Evolutionary conservation across 116 monocot genomes (phyloP), one percentile per base, ranked within the genome.

Genomic region (Dioscorea cayenensis): DNA sequence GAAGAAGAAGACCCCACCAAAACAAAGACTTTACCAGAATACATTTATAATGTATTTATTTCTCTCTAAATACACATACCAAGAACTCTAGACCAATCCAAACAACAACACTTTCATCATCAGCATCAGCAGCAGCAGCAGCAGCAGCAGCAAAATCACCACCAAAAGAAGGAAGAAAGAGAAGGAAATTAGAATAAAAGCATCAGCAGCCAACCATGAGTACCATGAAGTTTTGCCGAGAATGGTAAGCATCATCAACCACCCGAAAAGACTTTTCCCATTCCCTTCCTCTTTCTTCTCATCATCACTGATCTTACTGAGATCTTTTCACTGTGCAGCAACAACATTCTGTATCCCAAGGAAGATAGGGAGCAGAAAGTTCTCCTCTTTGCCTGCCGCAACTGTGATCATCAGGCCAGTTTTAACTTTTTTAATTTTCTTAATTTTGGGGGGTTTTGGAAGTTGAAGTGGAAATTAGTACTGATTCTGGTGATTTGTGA

Each of bases 311-410:
- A 43, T 43, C 12, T 43, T 8, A 1, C 8, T 43, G 43, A 10
- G 20, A 8, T 51, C 35, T 16, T 38, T 58, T 32, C n/a, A 49
- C 36, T 65, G 13, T 7, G 10, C 72, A 90, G 94, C 79, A 90
- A 87, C 73, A 90, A 90, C 62, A 90, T 94, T 60, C 64, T 90
- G 64, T 90, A 94, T 51, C 94, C 90, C 0, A 94, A 87, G 80
- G 90, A 90, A 71, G 94, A 94, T 62, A 75, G 63, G 67, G 80
- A 85, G 73, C 71, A 80, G 63, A 85, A 79, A 74, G 55, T 82
- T 36, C 90, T 90, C 32, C 83, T 90, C 38, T 90, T 67, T 73
- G 87, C 87, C 4, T 94, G 94, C 73, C 83, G 94, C 66, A 94
- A 87, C 73, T 90, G 94, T 25, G 87, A 94, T 38, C 94, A 90